A percentile compares a stretch with the other conserved stretches of the same genome.
Evolutionary conservation across 169 alveolate species (phyloP).

Genomic region (Amoebophrya sp.): DNA sequence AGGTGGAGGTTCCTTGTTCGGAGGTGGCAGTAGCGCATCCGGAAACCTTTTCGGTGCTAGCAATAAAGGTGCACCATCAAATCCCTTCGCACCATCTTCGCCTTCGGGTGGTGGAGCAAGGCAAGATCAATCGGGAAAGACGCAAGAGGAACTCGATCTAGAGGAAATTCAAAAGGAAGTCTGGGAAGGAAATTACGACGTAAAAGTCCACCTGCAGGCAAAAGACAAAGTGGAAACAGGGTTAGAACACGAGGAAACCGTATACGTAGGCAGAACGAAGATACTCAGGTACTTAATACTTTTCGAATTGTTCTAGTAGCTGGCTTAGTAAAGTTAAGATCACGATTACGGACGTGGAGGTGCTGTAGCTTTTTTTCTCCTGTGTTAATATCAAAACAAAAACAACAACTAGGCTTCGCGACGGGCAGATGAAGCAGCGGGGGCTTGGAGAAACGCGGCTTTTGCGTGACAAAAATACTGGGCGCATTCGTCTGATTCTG

Average conservation of each 20-base stretch:
- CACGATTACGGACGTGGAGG: no score
- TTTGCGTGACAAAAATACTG: not conserved
- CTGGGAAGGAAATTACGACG: not conserved
- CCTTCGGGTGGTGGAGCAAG: not conserved
- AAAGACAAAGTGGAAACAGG: not conserved
- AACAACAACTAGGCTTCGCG: no score
- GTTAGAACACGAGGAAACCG: not conserved
- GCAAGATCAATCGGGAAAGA: not conserved
- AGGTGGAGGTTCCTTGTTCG: not conserved
- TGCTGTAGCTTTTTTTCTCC: no score
- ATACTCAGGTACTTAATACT: no score
- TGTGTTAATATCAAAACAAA: no score
- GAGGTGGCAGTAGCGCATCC: no score
- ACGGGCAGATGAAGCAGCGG: not conserved
- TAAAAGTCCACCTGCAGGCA: not conserved
- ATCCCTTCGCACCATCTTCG: no score
- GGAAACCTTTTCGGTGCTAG: not conserved
- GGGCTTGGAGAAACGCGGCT: not conserved
- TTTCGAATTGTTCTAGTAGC: no score
- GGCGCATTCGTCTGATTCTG: not conserved
- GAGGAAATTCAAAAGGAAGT: not conserved
- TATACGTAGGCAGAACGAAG: no score
- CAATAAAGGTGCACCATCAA: not conserved
- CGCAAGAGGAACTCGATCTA: not conserved
- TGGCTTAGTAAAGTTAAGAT: no score